Percentiles rank a stretch among this genome's conserved stretches.
These are phyloP conservation scores for Blastobotrys arbuscula DNA, from an alignment of 1,139 yeast genomes.

Conservation along the genomic window DNA sequence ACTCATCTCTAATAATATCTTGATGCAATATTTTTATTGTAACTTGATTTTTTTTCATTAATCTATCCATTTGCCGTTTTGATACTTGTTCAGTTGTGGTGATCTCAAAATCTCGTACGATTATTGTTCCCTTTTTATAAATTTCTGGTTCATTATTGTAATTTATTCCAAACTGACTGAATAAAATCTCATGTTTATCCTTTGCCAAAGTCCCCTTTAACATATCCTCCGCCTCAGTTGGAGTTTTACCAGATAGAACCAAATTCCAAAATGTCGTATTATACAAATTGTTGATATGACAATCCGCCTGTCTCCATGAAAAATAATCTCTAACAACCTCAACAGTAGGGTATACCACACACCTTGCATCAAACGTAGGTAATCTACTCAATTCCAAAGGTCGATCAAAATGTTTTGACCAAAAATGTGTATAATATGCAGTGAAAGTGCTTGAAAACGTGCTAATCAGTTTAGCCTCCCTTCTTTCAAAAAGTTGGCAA, in stretches of 20 bases:
- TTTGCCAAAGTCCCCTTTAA: conserved; percentile 68
- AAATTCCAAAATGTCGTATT: conserved; percentile 91
- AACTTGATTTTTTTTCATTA: conserved; percentile 47
- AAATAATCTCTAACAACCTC: conserved; percentile 69
- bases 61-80: conserved; percentile 48
- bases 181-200: conserved; percentile 85
- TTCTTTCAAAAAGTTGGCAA: conserved; percentile 67
- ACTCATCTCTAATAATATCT: conserved; percentile 29
- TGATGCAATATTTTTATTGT: conserved; percentile 42
- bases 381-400: conserved; percentile 40
- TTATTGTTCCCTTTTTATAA: conserved; percentile 77
- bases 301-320: conserved; percentile 95
- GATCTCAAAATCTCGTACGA: conserved; percentile 48
- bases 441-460: conserved; percentile 81
- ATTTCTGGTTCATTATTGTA: conserved; percentile 88
- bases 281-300: conserved; percentile 90
- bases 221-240: conserved; percentile 69
- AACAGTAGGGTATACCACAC: conserved; percentile 73
- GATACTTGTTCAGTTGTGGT: conserved; percentile 22
- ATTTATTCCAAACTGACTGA: conserved; percentile 70
- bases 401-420: conserved; percentile 53
- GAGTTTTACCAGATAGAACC: conserved; percentile 62
- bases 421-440: conserved; percentile 61
- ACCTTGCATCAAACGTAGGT: conserved; percentile 90
- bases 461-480: conserved; percentile 73